Evolutionary conservation across 2,329 filamentous ascomycete species (phyloP).

Genomic region (Monosporascus cannonballus): DNA sequence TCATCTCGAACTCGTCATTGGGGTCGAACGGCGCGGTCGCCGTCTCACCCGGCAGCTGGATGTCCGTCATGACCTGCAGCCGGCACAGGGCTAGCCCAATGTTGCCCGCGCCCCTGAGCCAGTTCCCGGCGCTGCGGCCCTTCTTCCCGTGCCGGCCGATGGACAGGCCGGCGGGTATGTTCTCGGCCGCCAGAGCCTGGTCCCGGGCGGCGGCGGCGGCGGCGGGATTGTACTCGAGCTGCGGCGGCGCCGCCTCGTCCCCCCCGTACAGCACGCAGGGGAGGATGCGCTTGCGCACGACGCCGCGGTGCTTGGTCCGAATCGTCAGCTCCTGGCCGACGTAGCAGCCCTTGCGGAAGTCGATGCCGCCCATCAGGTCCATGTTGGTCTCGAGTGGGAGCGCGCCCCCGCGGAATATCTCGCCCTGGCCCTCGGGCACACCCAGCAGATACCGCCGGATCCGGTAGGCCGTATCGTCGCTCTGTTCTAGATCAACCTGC

Average conservation of each 20-base stretch:
- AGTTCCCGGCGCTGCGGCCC: slow-evolving; percentile 73
- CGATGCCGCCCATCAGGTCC: slow-evolving; percentile 77
- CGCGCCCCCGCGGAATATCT: slow-evolving; percentile 65
- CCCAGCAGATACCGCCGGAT: slow-evolving; percentile 74
- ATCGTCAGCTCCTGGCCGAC: slow-evolving; percentile 96
- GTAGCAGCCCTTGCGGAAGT: slow-evolving; percentile 96
- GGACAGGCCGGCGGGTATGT: slow-evolving; percentile 38
- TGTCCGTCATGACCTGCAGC: slow-evolving; percentile 83
- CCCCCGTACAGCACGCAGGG: slow-evolving; percentile 67
- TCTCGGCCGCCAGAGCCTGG: slow-evolving; percentile 21
- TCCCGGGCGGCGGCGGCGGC: slow-evolving; percentile 11
- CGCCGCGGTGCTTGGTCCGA: slow-evolving; percentile 86
- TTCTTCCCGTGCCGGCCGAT: slow-evolving; percentile 48
- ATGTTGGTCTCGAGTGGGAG: slow-evolving; percentile 87
- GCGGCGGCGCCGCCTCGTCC: slow-evolving; percentile 27
- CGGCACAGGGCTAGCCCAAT: slow-evolving; percentile 82
- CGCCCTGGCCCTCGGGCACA: slow-evolving; percentile 76
- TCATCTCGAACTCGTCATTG: slow-evolving; percentile 56
- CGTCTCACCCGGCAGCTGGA: slow-evolving; percentile 63
- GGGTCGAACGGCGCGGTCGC: slow-evolving; percentile 54
- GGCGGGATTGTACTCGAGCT: slow-evolving; percentile 40
- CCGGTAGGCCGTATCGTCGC: slow-evolving; percentile 58
- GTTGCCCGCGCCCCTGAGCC: slow-evolving; percentile 74
- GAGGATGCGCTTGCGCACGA: slow-evolving; percentile 84
- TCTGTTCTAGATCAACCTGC: slow-evolving; percentile 33